These are phyloP conservation scores for Hanseniaspora meyeri DNA, from an alignment of 805 yeast genomes.

Conservation along the genomic window DNA sequence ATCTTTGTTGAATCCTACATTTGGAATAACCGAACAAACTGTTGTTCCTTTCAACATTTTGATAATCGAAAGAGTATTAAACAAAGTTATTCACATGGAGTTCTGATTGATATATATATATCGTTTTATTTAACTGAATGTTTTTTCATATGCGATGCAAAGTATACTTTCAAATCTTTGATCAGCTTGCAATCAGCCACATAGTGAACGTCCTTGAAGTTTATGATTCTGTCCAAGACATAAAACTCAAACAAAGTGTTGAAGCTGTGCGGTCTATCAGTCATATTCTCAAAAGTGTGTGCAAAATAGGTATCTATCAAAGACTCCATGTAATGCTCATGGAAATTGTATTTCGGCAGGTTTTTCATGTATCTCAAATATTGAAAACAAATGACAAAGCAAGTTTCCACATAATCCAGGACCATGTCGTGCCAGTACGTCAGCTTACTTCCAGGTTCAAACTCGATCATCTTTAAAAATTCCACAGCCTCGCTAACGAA, in stretches of 20 bases:
- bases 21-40: constrained; percentile 28
- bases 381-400: constrained; percentile 1
- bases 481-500: neutral
- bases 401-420: neutral
- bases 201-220: neutral
- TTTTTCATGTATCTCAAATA: neutral
- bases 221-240: neutral
- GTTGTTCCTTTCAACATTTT: constrained; percentile 63
- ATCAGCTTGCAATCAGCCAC: neutral
- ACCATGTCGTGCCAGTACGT: neutral
- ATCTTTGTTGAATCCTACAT: constrained; percentile 32
- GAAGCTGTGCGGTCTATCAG: neutral
- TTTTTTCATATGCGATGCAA: neutral
- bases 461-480: neutral
- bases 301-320: neutral
- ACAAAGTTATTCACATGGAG: constrained; percentile 38
- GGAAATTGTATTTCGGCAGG: neutral
- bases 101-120: neutral
- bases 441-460: neutral
- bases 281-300: neutral
- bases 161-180: neutral
- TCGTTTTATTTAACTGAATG: neutral
- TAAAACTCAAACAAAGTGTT: neutral
- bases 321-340: neutral
- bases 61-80: constrained; percentile 52